Base-by-base conservation (phyloP, 257 asterid species). In the Nicotiana attenuata region DNA sequence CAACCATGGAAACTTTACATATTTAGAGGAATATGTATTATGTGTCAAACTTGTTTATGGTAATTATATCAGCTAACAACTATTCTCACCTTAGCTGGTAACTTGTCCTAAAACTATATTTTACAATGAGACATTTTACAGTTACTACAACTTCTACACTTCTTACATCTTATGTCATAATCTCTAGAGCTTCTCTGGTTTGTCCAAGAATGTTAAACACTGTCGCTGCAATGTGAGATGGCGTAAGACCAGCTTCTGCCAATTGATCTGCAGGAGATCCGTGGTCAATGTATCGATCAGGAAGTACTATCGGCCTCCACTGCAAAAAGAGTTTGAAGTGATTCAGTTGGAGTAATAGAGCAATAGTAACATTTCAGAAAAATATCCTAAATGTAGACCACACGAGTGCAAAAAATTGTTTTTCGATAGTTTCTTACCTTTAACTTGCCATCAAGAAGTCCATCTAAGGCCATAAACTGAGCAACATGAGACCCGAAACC, bases 231-330 rank as follows among this genome's bases (percentile, higher is more conserved):
- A 96, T 92, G 81, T 94, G 97, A 33, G 97, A 89, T 55, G 98
- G 93, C 1, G 98, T 89, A 7, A 94, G 86, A 8, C 98, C 99
- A 1, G 97, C 97, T 77, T 93, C 87, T 33, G 87, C 85, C 83
- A 89, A 26, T 76, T 96, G 99, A 68, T 94, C 97, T 1, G 84
- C 83, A 2, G 98, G 97, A 47, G 97, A 87, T 86, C 99, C 99
- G 29, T 96, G 99, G 28, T 96, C 99, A 7, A 96, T 94, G 67
- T 96, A 96, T 35, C 93, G 89, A 86, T 96, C 99, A 0, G 97
- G 99, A 73, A 96, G 97, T 81, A 94, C 98, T 88, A 93, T n/a
- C 1, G 99, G 99, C 87, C 98, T 92, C 99, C 99, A 96, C 98
- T 93, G 93, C 89, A 89, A 2, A 84, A 78, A 20, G 26, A 20